These are phyloP conservation scores for Erodium moschatum DNA, from an alignment of 441 rosid species.

Conservation along the genomic window DNA sequence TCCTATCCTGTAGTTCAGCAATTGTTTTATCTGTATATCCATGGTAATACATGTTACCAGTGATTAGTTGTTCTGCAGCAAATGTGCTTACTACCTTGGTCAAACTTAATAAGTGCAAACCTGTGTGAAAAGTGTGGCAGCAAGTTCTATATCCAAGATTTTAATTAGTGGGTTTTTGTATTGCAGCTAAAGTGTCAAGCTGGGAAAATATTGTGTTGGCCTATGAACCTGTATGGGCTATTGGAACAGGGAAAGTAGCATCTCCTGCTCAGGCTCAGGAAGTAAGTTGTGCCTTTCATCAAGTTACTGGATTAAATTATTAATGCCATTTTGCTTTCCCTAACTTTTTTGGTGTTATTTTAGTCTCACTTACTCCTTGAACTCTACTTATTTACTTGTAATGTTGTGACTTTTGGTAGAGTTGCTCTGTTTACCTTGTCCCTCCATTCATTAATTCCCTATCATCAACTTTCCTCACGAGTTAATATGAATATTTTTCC, in stretches of 20 bases:
- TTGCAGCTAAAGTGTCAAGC: constrained; percentile 34
- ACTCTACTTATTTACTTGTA: neutral
- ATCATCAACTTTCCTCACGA: neutral
- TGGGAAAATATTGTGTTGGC: constrained; percentile 60
- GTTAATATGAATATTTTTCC: neutral
- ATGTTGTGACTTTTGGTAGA: neutral
- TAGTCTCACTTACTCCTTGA: neutral
- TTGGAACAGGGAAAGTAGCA: constrained; percentile 74
- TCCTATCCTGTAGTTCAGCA: neutral
- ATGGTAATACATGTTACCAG: neutral
- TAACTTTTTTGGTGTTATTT: neutral
- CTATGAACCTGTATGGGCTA: constrained; percentile 77
- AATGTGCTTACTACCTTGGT: neutral
- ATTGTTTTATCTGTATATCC: neutral
- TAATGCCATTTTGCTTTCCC: neutral
- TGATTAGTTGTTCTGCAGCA: neutral
- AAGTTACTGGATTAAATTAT: neutral
- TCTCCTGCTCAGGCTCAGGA: constrained; percentile 67
- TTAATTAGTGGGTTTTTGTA: neutral
- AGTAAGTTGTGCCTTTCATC: constrained; percentile 30
- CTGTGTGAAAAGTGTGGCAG: no score
- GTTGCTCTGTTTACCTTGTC: neutral
- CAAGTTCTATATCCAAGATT: neutral
- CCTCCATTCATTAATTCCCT: neutral
- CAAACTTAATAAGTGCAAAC: no score